Evolutionary conservation across 2,329 filamentous ascomycete species (phyloP), one percentile per base, ranked within the genome.

Genomic region (Trichoderma atrobrunneum): DNA sequence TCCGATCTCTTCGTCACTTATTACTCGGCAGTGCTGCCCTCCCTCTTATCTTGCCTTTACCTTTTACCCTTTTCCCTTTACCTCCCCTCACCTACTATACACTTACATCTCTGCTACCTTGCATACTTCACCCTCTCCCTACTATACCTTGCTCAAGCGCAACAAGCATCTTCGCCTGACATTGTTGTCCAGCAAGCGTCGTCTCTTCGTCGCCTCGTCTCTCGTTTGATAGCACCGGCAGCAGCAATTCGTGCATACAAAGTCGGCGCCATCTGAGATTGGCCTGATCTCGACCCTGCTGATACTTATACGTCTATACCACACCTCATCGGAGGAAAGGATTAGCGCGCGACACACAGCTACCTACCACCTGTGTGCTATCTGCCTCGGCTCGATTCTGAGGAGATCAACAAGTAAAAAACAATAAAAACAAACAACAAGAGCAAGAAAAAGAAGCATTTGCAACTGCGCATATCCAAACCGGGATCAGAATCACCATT

Each of bases 181-280:
- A n/a, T 21, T 21, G n/a, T 51, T 51, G n/a, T 21, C 43, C 43
- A 34, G 30, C 43, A 54, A 34, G 34, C 34, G 34, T 32, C 48
- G 32, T 48, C 34, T 43, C 24, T 56, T 43, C 26, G 36, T 32
- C 54, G 36, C 39, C 65, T 39, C 65, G 54, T 60, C 56, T 69
- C 66, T 69, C 56, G 54, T 61, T 69, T 69, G 36, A 12, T 30
- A 69, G 34, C 36, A 39, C 24, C 30, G 54, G 3, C 64, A 57
- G 24, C 51, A 54, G 51, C 66, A 69, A 69, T 32, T 32, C 51
- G 66, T 61, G 66, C 26, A 60, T 48, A 26, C 56, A 60, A 60
- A 48, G 66, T 36, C 56, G 39, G 66, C 57, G 65, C 65, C 34
- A 60, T 60, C 54, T 43, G 21, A 60, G 34, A 68, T 68, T 68